These are phyloP conservation scores for Aspergillus pseudonomiae DNA, from an alignment of 2,329 filamentous ascomycete species.

Conservation along the genomic window DNA sequence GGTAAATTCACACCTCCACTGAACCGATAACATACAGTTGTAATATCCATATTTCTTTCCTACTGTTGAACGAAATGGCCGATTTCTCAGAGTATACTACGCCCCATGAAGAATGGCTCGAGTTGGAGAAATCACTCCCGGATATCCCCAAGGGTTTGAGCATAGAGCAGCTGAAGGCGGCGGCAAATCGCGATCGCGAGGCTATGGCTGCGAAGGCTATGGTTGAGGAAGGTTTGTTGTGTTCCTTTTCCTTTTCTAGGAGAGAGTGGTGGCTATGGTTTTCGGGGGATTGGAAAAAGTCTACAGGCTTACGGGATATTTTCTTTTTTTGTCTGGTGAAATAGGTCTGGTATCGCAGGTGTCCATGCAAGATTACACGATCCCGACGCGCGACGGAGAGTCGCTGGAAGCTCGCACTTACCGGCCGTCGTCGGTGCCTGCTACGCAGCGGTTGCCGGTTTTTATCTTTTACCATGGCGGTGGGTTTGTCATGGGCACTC, in stretches of 20 bases:
- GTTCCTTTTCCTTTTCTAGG: background rate
- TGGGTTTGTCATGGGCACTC: constrained; percentile 59
- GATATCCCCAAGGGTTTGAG: constrained; percentile 24
- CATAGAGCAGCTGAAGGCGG: constrained; percentile 26
- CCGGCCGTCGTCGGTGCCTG: constrained; percentile 39
- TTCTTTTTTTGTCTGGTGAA: constrained; percentile 1
- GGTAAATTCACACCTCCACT: no score
- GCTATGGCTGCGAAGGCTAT: constrained; percentile 34
- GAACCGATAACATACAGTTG: no score
- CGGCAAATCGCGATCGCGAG: constrained; percentile 40
- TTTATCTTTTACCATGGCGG: constrained; percentile 60
- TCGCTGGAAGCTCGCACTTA: constrained; percentile 53
- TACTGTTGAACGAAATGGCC: constrained; percentile 24
- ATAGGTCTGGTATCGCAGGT: constrained; percentile 35
- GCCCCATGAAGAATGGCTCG: constrained; percentile 50
- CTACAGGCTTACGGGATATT: background rate
- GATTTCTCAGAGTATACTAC: constrained; percentile 47
- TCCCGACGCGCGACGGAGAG: constrained; percentile 51
- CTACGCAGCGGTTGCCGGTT: constrained; percentile 47
- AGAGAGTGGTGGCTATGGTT: background rate
- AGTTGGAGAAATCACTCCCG: constrained; percentile 39
- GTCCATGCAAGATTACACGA: constrained; percentile 38
- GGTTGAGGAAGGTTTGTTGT: constrained; percentile 25
- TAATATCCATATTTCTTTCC: no score
- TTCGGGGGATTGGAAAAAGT: background rate